These are phyloP conservation scores for Calonectria hongkongensis DNA, from an alignment of 2,329 filamentous ascomycete genomes.

Conservation along the genomic window DNA sequence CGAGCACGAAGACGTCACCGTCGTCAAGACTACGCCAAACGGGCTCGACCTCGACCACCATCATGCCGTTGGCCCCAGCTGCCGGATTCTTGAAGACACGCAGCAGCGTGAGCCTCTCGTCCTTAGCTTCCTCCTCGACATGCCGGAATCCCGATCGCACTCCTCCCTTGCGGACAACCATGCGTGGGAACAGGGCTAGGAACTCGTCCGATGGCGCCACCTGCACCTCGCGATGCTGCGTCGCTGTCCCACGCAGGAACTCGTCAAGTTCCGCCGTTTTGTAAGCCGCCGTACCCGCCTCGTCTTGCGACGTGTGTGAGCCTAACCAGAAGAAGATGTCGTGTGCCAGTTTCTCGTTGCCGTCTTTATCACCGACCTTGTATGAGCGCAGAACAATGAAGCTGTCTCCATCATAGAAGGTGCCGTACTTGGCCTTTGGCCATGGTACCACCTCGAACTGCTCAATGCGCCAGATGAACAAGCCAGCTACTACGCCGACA, in stretches of 20 bases:
- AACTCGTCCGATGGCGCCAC: conserved; percentile 76
- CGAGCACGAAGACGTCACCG: conserved; percentile 79
- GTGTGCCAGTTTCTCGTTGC: conserved; percentile 70
- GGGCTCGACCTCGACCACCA: conserved; percentile 79
- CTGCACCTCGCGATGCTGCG: conserved; percentile 80
- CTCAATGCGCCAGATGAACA: conserved; percentile 80
- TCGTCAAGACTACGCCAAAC: conserved; percentile 78
- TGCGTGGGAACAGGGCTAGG: conserved; percentile 74
- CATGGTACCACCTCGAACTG: conserved; percentile 79
- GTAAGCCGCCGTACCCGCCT: conserved; percentile 81
- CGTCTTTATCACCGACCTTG: conserved; percentile 68
- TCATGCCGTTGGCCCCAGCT: conserved; percentile 66
- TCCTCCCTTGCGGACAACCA: conserved; percentile 77
- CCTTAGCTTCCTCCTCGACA: conserved; percentile 69
- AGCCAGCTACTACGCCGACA: conserved; percentile 71
- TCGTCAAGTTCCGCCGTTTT: conserved; percentile 83
- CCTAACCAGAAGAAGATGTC: conserved; percentile 84
- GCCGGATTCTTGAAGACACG: conserved; percentile 78
- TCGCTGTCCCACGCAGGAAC: conserved; percentile 76
- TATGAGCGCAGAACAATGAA: conserved; percentile 79
- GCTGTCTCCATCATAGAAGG: conserved; percentile 81
- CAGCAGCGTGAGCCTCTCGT: conserved; percentile 71
- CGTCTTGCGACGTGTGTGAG: conserved; percentile 78
- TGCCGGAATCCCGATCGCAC: conserved; percentile 78
- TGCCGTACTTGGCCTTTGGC: conserved; percentile 73